Evolutionary conservation across 192 early-diverging fungal genomes (phyloP).

Genomic region (Chytriomyces sp.): DNA sequence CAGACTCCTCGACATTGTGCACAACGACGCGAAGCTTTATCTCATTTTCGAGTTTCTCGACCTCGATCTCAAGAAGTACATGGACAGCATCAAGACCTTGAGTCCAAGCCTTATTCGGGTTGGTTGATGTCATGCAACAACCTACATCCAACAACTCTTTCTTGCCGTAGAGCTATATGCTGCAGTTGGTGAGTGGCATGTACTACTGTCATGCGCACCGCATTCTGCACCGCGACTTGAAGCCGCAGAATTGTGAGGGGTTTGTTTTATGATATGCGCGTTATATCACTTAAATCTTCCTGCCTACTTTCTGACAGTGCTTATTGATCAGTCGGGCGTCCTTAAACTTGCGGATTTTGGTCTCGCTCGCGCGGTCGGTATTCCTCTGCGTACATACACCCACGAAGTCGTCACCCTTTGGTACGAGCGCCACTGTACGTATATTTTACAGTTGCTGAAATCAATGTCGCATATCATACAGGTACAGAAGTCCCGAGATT

Average conservation of each 20-base stretch:
- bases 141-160: no score
- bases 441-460: no score
- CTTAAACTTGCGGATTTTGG: conserved; percentile 97
- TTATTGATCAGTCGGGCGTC: conserved; percentile 84
- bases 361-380: conserved; percentile 86
- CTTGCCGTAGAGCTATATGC: conserved; percentile 95
- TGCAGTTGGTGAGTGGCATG: conserved; percentile 86
- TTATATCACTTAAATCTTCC: background rate
- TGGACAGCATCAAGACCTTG: conserved; percentile 65
- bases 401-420: conserved; percentile 66
- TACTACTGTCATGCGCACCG: conserved; percentile 88
- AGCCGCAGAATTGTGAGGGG: conserved; percentile 83
- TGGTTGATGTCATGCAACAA: no score
- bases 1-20: conserved; percentile 83
- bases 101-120: conserved; percentile 63
- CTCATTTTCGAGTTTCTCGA: conserved; percentile 97
- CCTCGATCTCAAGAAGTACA: conserved; percentile 85
- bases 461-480: no score
- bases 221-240: conserved; percentile 96
- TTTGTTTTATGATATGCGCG: background rate
- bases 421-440: no score
- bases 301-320: conserved; percentile 43
- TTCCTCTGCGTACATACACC: conserved; percentile 91
- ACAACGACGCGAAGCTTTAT: conserved; percentile 84
- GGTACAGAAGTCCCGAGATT: conserved; percentile 72